Conservation (phyloP, 2,329 filamentous ascomycete genomes). For the Penicillium aurantiogriseum region DNA sequence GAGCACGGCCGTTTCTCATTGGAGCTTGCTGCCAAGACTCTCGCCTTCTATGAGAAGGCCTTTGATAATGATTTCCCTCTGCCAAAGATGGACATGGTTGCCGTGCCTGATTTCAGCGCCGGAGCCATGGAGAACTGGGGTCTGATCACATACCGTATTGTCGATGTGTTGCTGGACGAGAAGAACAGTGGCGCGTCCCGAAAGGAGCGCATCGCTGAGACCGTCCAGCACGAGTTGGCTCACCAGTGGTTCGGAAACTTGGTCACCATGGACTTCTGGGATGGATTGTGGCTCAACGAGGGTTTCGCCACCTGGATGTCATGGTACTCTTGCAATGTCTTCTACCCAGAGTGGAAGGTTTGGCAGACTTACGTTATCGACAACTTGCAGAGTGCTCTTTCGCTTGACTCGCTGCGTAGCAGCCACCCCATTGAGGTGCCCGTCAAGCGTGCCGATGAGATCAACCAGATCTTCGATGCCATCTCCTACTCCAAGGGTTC, state of each 20-base stretch:
- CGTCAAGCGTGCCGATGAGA: slow-evolving; percentile 90
- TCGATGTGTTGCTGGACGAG: slow-evolving; percentile 86
- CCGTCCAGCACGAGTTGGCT: slow-evolving; percentile 93
- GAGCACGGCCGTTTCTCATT: slow-evolving; percentile 89
- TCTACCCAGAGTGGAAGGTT: slow-evolving; percentile 98
- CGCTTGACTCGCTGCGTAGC: slow-evolving; percentile 85
- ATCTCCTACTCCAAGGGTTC: slow-evolving; percentile 98
- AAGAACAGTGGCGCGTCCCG: slow-evolving; percentile 84
- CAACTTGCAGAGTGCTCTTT: slow-evolving; percentile 82
- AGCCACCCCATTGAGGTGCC: slow-evolving; percentile 96
- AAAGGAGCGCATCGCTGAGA: slow-evolving; percentile 91
- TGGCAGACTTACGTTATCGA: slow-evolving; percentile 96
- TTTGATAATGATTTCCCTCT: slow-evolving; percentile 85
- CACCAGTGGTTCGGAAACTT: slow-evolving; percentile 99
- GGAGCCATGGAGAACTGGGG: slow-evolving; percentile 99
- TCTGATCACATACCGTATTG: slow-evolving; percentile 88
- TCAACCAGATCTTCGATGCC: slow-evolving; percentile 97
- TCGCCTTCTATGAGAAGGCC: slow-evolving; percentile 93
- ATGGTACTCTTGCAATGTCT: slow-evolving; percentile 89
- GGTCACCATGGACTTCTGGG: slow-evolving; percentile 99
- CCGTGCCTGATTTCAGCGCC: slow-evolving; percentile 91
- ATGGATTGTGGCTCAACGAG: slow-evolving; percentile 94
- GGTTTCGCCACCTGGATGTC: slow-evolving; percentile 92
- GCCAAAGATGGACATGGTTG: slow-evolving; percentile 95
- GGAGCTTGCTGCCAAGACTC: slow-evolving; percentile 81